phyloP scores from a whole-genome alignment of 1,284 basidiomycete species.

The Wolfiporia cocos region DNA sequence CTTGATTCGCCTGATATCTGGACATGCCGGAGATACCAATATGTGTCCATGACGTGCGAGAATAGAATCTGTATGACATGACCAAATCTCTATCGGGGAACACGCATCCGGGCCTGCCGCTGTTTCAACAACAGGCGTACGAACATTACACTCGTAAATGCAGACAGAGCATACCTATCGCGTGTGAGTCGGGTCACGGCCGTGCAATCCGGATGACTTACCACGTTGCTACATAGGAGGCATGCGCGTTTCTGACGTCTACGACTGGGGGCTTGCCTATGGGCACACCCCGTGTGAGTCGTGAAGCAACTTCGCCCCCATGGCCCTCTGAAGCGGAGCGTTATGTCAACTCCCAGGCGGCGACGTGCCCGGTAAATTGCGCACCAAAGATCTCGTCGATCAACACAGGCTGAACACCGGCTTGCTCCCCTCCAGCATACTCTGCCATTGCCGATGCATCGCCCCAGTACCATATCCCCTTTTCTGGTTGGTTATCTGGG shows the following conservation, averaged over 20 bases:
- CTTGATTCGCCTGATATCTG: too few species aligned
- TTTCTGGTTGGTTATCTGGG: conserved; percentile 80
- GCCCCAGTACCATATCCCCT: conserved; percentile 90
- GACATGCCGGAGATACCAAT: too few species aligned
- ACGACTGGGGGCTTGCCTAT: conserved; percentile 82
- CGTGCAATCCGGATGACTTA: conserved; percentile 24
- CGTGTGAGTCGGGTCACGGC: neutral
- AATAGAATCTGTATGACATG: too few species aligned
- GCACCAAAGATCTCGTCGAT: conserved; percentile 83
- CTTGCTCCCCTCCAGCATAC: conserved; percentile 65
- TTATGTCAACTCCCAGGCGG: neutral
- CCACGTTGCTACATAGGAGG: conserved; percentile 96
- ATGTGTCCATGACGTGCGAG: too few species aligned
- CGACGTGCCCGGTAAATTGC: conserved; percentile 17
- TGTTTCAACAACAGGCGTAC: conserved; percentile 47
- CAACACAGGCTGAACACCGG: conserved; percentile 77
- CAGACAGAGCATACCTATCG: conserved; percentile 66
- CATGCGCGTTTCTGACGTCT: conserved; percentile 91
- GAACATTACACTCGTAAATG: conserved; percentile 62
- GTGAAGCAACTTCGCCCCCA: conserved; percentile 59
- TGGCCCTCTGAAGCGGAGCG: conserved; percentile 62
- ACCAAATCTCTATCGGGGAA: conserved; percentile 29
- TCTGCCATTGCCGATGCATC: conserved; percentile 82
- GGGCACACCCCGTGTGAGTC: conserved; percentile 73
- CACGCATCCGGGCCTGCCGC: conserved; percentile 30